These are phyloP conservation scores for Yamadazyma laniorum DNA, from an alignment of 805 yeast species.

Conservation along the genomic window DNA sequence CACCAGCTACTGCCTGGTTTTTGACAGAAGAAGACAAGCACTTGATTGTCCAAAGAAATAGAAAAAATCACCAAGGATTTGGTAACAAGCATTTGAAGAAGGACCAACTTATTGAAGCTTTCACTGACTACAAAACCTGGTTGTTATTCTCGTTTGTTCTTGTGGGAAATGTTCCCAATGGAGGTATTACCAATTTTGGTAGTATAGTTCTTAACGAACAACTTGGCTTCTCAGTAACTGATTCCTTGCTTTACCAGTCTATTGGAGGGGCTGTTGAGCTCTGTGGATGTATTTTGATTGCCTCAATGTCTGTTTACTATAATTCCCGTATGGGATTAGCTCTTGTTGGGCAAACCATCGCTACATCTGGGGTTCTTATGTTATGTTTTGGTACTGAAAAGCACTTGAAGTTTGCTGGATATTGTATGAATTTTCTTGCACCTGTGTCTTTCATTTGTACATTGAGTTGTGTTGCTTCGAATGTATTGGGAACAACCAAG, in stretches of 20 bases:
- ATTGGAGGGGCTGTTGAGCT: slow-evolving; percentile 50
- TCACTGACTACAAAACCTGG: slow-evolving; percentile 37
- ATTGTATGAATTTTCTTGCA: slow-evolving; percentile 16
- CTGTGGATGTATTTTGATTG: slow-evolving; percentile 34
- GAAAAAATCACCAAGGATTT: slow-evolving; percentile 40
- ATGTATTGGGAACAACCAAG: slow-evolving; percentile 58
- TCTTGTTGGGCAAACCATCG: slow-evolving; percentile 21
- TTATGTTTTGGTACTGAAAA: slow-evolving; percentile 40
- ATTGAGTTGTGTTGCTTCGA: slow-evolving; percentile 41
- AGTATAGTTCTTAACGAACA: slow-evolving; percentile 27
- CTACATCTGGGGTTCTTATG: slow-evolving; percentile 31
- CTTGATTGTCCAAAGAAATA: slow-evolving; percentile 32
- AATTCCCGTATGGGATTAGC: slow-evolving; percentile 29
- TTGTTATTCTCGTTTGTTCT: slow-evolving; percentile 26
- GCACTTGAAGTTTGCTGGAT: slow-evolving; percentile 16
- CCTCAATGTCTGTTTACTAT: slow-evolving; percentile 22
- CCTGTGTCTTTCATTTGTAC: slow-evolving; percentile 29
- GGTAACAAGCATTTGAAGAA: slow-evolving; percentile 38
- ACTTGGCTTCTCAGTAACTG: slow-evolving; percentile 24
- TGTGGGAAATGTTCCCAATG: slow-evolving; percentile 33
- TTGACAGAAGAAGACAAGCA: slow-evolving; percentile 32
- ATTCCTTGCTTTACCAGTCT: slow-evolving; percentile 44
- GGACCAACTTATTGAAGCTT: slow-evolving; percentile 36
- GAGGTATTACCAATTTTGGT: slow-evolving; percentile 37
- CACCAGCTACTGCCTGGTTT: slow-evolving; percentile 38